phyloP scores from a whole-genome alignment of 441 rosid species.

The Rhodomyrtus psidioides region DNA sequence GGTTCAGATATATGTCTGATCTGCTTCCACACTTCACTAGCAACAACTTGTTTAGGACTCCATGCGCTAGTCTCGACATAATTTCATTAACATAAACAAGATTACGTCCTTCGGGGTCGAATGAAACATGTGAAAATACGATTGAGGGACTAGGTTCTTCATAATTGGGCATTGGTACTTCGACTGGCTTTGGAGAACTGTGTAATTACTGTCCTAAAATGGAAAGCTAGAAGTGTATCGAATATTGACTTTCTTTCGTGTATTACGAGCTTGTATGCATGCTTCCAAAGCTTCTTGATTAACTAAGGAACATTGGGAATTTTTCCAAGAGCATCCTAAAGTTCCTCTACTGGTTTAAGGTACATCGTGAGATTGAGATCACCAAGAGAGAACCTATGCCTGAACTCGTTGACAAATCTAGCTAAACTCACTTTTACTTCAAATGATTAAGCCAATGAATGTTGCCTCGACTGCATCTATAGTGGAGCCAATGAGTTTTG shows the following conservation, averaged over 20 bases:
- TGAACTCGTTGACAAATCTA: background rate
- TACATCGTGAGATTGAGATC: background rate
- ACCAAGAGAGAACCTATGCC: background rate
- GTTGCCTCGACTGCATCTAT: background rate
- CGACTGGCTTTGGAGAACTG: background rate
- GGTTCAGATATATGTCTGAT: background rate
- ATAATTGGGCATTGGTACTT: background rate
- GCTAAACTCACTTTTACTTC: background rate
- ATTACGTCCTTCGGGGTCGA: background rate
- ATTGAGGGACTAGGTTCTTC: background rate
- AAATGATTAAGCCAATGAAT: background rate
- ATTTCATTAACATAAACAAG: background rate
- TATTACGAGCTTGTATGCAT: background rate
- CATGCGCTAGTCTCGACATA: background rate
- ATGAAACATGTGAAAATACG: background rate
- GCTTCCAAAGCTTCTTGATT: conserved; percentile 2
- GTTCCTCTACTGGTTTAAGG: background rate
- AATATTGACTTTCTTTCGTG: background rate
- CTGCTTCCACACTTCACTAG: background rate
- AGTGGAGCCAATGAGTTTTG: background rate
- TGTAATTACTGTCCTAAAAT: background rate
- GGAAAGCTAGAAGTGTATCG: background rate
- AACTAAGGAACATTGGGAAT: background rate
- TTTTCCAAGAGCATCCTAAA: background rate
- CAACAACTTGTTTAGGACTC: background rate